phyloP scores from a whole-genome alignment of 352 stramenopile species.

The Globisporangium splendens region DNA sequence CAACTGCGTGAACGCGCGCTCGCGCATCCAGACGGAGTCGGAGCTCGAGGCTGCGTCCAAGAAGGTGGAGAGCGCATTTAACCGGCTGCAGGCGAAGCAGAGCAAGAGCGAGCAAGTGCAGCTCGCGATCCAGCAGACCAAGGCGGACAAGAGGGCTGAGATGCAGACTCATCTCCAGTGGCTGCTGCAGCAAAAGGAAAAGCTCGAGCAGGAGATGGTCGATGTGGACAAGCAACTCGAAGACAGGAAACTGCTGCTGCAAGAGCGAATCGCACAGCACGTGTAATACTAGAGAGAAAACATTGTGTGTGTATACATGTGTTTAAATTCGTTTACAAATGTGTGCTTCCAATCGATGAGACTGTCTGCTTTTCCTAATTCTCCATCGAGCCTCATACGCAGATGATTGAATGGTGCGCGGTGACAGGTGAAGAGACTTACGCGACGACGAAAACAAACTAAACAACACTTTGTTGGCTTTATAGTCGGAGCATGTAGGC shows the following conservation, averaged over 20 bases:
- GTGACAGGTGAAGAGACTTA: neutral
- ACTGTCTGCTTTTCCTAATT: neutral
- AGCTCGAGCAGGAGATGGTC: conserved; percentile 42
- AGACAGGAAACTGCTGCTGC: conserved; percentile 52
- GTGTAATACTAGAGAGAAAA: conserved; percentile 1
- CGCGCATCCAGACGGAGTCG: conserved; percentile 47
- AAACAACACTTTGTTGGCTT: neutral
- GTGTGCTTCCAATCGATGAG: too few relatives aligned
- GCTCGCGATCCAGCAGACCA: conserved; percentile 34
- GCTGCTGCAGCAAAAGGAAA: conserved; percentile 43
- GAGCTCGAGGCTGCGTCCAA: conserved; percentile 70
- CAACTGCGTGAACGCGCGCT: conserved; percentile 64
- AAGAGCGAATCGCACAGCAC: conserved; percentile 27
- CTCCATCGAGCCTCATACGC: neutral
- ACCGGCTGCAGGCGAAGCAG: conserved; percentile 55
- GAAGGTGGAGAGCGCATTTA: conserved; percentile 53
- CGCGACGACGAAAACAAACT: neutral
- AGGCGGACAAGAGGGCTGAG: conserved; percentile 30
- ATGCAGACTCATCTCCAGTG: conserved; percentile 55
- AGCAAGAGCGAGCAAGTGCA: conserved; percentile 33
- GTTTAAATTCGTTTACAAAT: neutral
- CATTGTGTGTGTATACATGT: neutral
- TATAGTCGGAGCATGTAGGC: neutral
- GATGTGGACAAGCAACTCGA: conserved; percentile 42
- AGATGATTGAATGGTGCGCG: neutral